Percentiles rank a stretch among this genome's conserved stretches.
phyloP scores from a whole-genome alignment of 331 rosid genomes.

The Cydonia oblonga region DNA sequence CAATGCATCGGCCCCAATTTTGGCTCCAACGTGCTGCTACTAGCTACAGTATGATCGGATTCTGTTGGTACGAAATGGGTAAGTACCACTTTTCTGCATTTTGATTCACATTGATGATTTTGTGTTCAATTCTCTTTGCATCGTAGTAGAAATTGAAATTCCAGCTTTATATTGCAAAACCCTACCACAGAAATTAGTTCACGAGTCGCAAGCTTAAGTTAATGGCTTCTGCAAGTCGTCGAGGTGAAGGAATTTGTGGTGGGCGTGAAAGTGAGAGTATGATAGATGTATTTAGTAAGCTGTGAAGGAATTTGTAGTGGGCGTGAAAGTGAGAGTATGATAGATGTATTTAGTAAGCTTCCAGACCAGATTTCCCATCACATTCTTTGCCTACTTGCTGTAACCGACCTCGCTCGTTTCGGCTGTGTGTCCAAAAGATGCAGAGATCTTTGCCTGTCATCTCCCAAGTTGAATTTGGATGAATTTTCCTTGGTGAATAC shows the following conservation, averaged over 20 bases:
- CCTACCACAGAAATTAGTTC: too few relatives aligned
- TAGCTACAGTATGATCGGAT: too few relatives aligned
- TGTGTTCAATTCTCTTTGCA: too few relatives aligned
- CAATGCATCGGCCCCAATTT: too few relatives aligned
- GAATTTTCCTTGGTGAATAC: background rate
- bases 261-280: background rate
- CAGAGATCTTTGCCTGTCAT: background rate
- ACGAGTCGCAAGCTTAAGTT: too few relatives aligned
- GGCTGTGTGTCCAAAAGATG: background rate
- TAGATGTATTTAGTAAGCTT: background rate
- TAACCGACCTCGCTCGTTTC: background rate
- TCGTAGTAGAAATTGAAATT: too few relatives aligned
- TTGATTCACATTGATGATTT: too few relatives aligned
- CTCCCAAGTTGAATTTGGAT: background rate
- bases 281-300: background rate
- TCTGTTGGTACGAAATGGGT: too few relatives aligned
- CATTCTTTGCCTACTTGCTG: background rate
- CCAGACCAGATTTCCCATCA: background rate
- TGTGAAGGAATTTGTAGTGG: background rate
- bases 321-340: too few relatives aligned
- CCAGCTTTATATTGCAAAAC: too few relatives aligned
- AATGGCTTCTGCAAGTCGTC: background rate
- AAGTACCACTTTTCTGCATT: too few relatives aligned
- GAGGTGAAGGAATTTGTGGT: background rate
- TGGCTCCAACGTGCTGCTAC: too few relatives aligned